Evolutionary conservation across 208 protist species (phyloP), one percentile per base, ranked within the genome.

Genomic region (Wallacemonas sp.): DNA sequence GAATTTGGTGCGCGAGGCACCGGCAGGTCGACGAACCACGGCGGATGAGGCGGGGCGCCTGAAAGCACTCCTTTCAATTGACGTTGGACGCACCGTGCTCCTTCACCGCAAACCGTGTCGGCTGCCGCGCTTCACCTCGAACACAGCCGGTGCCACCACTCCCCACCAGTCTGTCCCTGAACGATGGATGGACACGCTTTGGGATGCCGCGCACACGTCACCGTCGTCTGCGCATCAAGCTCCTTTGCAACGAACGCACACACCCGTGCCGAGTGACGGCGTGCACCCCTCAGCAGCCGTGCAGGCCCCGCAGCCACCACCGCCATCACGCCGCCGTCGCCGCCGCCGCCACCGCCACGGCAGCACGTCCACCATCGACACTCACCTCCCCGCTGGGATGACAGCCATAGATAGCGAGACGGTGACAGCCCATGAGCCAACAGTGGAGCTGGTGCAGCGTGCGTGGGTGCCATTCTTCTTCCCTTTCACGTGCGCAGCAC

Each of bases 121-220:
- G 24, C 5, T 54, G 46, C 46, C 46, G 8, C 19, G n/a, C 10
- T 50, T 9, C 10, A 41, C n/a, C n/a, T n/a, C n/a, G n/a, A n/a
- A n/a, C n/a, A n/a, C n/a, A n/a, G n/a, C n/a, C n/a, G n/a, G n/a
- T n/a, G n/a, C n/a, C n/a, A n/a, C n/a, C 36, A 15, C 15, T 9
- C 36, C 36, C 36, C 15, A 15, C 9, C 36, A 15, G 36, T 9
- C 15, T 41, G 10, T 54, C 8, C 46, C 46, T 24, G 46, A 54
- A 10, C 46, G 46, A 10, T 54, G 46, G 46, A 54, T 54, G 46
- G 46, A 54, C 27, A n/a, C 46, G 21, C 19, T 54, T n/a, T 54
- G 46, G 46, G 46, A 27, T 27, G 46, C 46, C 24, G 19, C 9
- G 19, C 46, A 54, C n/a, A n/a, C n/a, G n/a, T n/a, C n/a, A n/a